Evolutionary conservation across 2,329 filamentous ascomycete species (phyloP).

Genomic region (Hirsutella minnesotensis): DNA sequence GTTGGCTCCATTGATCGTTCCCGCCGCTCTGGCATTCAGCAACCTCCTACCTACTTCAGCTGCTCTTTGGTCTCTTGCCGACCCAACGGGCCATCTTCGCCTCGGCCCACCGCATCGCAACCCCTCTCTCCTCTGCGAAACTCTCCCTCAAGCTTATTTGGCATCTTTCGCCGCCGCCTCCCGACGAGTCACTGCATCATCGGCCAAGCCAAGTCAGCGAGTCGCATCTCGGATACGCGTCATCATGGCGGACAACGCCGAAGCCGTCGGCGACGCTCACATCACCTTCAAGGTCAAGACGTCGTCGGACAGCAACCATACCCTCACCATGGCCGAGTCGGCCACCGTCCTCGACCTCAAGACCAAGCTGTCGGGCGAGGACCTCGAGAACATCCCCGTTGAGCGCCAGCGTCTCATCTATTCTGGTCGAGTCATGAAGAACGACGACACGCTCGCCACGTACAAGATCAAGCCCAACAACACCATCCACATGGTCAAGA

Average conservation of each 20-base stretch:
- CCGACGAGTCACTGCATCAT: too few relatives aligned
- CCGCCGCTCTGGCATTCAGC: too few relatives aligned
- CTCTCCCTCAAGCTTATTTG: too few relatives aligned
- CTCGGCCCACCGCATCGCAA: too few relatives aligned
- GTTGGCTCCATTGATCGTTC: too few relatives aligned
- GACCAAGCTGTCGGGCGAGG: conserved; percentile 67
- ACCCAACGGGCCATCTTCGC: too few relatives aligned
- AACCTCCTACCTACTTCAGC: too few relatives aligned
- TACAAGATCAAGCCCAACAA: conserved; percentile 97
- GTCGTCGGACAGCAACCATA: conserved; percentile 79
- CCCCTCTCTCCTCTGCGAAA: too few relatives aligned
- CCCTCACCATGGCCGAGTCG: conserved; percentile 64
- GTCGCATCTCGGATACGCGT: conserved; percentile 3
- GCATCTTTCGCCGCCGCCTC: too few relatives aligned
- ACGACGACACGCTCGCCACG: conserved; percentile 69
- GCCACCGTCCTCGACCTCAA: conserved; percentile 81
- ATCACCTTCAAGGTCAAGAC: conserved; percentile 96
- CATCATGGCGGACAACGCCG: conserved; percentile 54
- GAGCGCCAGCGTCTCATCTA: conserved; percentile 94
- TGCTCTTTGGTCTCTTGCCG: too few relatives aligned
- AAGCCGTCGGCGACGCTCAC: conserved; percentile 53
- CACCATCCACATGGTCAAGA: conserved; percentile 93
- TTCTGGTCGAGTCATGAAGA: conserved; percentile 92
- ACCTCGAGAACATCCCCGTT: conserved; percentile 76
- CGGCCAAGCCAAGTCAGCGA: neutral